phyloP scores from a whole-genome alignment of 208 protist genomes.

The Acanthamoeba lenticulata region DNA sequence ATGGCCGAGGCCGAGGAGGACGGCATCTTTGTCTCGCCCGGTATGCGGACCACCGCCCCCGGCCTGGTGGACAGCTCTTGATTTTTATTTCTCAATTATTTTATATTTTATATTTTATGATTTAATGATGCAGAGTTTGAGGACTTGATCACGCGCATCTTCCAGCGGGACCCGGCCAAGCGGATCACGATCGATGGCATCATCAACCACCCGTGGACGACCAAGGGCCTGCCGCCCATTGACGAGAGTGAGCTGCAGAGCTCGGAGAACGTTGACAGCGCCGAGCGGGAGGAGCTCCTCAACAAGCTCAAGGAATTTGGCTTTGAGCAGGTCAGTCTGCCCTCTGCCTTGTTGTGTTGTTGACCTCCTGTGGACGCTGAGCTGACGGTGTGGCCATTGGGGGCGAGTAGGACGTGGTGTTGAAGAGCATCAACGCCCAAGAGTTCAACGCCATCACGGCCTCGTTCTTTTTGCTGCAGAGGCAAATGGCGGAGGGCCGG shows the following conservation, averaged over 20 bases:
- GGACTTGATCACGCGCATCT: slow-evolving; percentile 29
- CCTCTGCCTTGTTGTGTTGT: neutral
- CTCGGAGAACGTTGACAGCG: neutral
- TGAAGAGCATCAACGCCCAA: slow-evolving; percentile 38
- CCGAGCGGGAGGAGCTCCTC: neutral
- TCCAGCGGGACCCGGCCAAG: slow-evolving; percentile 49
- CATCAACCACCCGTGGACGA: slow-evolving; percentile 53
- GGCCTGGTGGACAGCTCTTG: neutral
- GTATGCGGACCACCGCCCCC: neutral
- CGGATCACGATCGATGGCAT: slow-evolving; percentile 48
- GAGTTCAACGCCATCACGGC: slow-evolving; percentile 59
- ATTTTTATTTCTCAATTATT: too few species aligned
- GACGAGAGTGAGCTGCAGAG: neutral
- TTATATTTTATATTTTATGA: neutral
- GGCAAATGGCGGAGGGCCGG: neutral
- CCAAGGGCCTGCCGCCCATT: slow-evolving; percentile 23
- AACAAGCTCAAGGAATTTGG: slow-evolving; percentile 14
- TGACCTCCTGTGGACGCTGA: neutral
- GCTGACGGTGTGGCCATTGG: neutral
- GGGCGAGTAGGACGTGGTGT: neutral
- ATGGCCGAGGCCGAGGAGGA: slow-evolving; percentile 26
- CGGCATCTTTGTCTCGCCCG: neutral
- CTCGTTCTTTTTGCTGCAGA: slow-evolving; percentile 36
- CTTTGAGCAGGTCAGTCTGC: neutral
- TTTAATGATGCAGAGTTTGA: slow-evolving; percentile 6